These are phyloP conservation scores for Candida chauliodis DNA, from an alignment of 805 yeast genomes.

Conservation along the genomic window DNA sequence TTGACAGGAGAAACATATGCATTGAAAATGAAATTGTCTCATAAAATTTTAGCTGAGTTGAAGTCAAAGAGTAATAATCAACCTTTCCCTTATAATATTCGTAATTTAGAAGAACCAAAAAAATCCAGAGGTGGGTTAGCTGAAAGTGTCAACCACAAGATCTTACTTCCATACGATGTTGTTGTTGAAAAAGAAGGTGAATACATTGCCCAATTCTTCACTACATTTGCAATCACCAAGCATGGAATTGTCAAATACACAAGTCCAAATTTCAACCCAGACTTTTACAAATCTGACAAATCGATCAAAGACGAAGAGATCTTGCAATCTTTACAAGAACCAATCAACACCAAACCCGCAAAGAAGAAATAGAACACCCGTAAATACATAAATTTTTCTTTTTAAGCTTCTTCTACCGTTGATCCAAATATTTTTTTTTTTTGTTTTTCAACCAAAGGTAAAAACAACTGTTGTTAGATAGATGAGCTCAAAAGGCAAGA, in stretches of 20 bases:
- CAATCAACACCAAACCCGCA: conserved; percentile 44
- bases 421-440: background rate
- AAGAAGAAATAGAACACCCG: conserved; percentile 30
- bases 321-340: conserved; percentile 42
- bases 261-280: conserved; percentile 47
- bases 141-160: conserved; percentile 67
- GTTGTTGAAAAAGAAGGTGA: conserved; percentile 65
- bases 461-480: background rate
- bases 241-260: conserved; percentile 67
- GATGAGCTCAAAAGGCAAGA: background rate
- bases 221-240: conserved; percentile 73
- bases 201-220: conserved; percentile 65
- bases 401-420: no score
- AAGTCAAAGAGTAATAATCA: conserved; percentile 56
- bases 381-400: no score
- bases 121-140: conserved; percentile 71
- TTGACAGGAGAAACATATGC: conserved; percentile 66
- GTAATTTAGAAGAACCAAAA: conserved; percentile 63
- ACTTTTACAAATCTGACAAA: conserved; percentile 53
- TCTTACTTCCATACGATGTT: conserved; percentile 66
- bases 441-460: background rate
- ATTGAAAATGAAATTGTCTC: conserved; percentile 69
- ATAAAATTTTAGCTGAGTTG: conserved; percentile 61
- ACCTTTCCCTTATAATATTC: conserved; percentile 64
- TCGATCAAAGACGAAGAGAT: conserved; percentile 50